Evolutionary conservation across 208 protist genomes (phyloP).

Genomic region (Leptomonas pyrrhocoris): DNA sequence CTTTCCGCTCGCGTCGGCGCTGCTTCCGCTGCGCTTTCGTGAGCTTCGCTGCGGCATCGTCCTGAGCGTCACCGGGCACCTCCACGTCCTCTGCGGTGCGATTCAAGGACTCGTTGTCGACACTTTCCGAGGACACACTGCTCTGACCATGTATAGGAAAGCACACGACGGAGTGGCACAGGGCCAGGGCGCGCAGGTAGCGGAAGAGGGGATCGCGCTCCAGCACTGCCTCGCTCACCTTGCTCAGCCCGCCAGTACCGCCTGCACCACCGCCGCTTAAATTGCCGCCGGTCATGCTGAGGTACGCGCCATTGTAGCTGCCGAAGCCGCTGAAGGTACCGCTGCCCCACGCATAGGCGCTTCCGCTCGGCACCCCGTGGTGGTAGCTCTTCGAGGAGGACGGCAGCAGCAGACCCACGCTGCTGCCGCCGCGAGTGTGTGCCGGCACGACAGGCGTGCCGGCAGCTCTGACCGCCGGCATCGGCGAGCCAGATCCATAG

Average conservation of each 20-base stretch:
- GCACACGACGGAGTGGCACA: slow-evolving; percentile 86
- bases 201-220: slow-evolving; percentile 55
- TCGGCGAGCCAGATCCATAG: not conserved
- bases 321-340: slow-evolving; percentile 8
- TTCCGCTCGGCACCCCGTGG: not conserved
- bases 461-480: not conserved
- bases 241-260: slow-evolving; percentile 11
- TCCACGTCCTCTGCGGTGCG: not conserved
- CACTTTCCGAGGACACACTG: not conserved
- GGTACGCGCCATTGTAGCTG: not conserved
- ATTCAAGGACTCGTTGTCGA: not conserved
- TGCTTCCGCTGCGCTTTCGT: slow-evolving; percentile 3
- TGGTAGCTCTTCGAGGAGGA: not conserved
- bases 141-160: slow-evolving; percentile 39
- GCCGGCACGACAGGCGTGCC: not conserved
- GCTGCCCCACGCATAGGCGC: slow-evolving; percentile 15
- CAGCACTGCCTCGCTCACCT: slow-evolving; percentile 41
- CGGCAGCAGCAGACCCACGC: not conserved
- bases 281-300: not conserved
- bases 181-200: slow-evolving; percentile 66
- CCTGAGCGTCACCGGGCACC: not conserved
- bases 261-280: not conserved
- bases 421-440: slow-evolving; percentile 2
- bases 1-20: not conserved
- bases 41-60: not conserved